These are phyloP conservation scores for Omphalotus olearius DNA, from an alignment of 1,284 basidiomycete species.

Conservation along the genomic window DNA sequence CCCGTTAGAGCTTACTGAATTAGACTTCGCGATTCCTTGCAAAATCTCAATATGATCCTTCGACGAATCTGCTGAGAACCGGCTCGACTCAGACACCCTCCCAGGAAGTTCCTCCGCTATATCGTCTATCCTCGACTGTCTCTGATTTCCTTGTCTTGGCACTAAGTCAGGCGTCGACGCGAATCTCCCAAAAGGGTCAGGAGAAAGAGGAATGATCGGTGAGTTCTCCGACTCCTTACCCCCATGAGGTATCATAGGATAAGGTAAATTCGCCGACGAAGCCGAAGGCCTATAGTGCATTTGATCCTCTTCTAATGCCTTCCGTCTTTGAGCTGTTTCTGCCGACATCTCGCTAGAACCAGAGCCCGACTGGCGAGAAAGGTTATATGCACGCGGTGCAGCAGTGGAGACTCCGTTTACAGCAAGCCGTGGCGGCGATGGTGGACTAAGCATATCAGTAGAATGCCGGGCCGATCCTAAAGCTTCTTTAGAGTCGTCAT, in stretches of 20 bases:
- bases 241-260: slow-evolving; percentile 34
- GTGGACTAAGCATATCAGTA: slow-evolving; percentile 20
- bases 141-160: slow-evolving; percentile 15
- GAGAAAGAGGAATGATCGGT: slow-evolving; percentile 66
- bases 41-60: slow-evolving; percentile 30
- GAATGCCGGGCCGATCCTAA: slow-evolving; percentile 14
- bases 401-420: slow-evolving; percentile 65
- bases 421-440: slow-evolving; percentile 56
- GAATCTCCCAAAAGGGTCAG: slow-evolving; percentile 73
- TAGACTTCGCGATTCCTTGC: background rate
- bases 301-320: slow-evolving; percentile 46
- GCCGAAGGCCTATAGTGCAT: slow-evolving; percentile 19
- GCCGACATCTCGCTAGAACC: slow-evolving; percentile 25
- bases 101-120: slow-evolving; percentile 19
- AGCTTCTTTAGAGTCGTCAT: slow-evolving; percentile 20
- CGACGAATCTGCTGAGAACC: slow-evolving; percentile 70
- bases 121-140: slow-evolving; percentile 16
- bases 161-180: slow-evolving; percentile 43
- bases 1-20: slow-evolving; percentile 38
- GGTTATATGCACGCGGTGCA: slow-evolving; percentile 44
- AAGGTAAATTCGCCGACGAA: slow-evolving; percentile 18
- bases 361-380: slow-evolving; percentile 22
- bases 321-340: slow-evolving; percentile 50
- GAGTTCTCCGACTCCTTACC: slow-evolving; percentile 26
- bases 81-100: slow-evolving; percentile 38